These are phyloP conservation scores for Neurospora sp. DNA, from an alignment of 2,329 filamentous ascomycete species.

Conservation along the genomic window DNA sequence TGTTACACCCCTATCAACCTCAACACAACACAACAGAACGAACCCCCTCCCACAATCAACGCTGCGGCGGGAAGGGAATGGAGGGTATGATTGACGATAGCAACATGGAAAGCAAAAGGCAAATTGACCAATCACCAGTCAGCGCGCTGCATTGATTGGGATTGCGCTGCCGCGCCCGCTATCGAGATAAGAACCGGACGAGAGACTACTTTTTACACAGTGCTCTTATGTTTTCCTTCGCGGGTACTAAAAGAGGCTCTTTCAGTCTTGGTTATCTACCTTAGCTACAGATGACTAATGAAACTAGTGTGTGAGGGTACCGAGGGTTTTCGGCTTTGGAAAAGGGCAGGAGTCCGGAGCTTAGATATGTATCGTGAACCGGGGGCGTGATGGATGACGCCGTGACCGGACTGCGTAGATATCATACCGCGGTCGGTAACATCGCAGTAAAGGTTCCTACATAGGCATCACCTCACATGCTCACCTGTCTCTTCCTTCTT, in stretches of 20 bases:
- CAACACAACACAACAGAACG: background rate
- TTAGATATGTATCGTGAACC: background rate
- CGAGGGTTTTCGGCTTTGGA: background rate
- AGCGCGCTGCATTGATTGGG: background rate
- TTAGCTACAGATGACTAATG: background rate
- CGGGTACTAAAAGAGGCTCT: background rate
- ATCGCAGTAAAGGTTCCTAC: too few relatives aligned
- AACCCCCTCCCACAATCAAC: background rate
- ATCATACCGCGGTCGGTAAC: background rate
- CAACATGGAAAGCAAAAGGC: background rate
- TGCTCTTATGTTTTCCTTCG: background rate
- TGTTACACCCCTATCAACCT: background rate
- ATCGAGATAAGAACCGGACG: background rate
- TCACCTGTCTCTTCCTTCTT: background rate
- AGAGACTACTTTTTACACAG: background rate
- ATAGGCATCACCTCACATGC: background rate
- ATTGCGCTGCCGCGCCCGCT: background rate
- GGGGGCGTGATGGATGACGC: background rate
- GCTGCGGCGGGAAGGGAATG: background rate
- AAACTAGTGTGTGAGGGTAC: background rate
- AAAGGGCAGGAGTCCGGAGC: background rate
- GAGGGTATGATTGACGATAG: background rate
- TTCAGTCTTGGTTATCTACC: background rate
- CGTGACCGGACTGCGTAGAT: background rate
- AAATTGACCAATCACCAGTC: background rate